Conservation (phyloP, 192 early-diverging fungal species). For the Chytriomyces hyalinus region DNA sequence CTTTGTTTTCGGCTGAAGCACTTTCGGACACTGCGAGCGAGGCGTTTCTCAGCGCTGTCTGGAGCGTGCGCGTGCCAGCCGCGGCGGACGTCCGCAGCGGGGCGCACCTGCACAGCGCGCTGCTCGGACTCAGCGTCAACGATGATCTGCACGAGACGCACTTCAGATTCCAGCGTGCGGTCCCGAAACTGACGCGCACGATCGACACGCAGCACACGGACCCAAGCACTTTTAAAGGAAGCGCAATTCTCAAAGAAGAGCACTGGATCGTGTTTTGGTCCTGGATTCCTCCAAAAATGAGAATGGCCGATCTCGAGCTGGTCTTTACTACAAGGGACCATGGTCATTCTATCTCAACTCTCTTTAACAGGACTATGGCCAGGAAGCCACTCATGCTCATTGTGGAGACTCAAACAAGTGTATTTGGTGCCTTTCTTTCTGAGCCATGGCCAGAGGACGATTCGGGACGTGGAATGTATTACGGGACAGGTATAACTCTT, state of each 20-base stretch:
- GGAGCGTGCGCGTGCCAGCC: slow-evolving; percentile 18
- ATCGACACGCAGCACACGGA: not conserved
- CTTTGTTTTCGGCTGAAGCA: slow-evolving; percentile 23
- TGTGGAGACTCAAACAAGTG: slow-evolving; percentile 43
- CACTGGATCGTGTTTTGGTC: slow-evolving; percentile 55
- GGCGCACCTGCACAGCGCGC: slow-evolving; percentile 37
- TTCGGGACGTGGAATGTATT: slow-evolving; percentile 38
- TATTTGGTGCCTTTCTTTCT: slow-evolving; percentile 52
- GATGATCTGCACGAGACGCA: slow-evolving; percentile 49
- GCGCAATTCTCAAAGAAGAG: slow-evolving; percentile 42
- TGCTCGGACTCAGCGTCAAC: slow-evolving; percentile 27
- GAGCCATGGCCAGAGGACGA: slow-evolving; percentile 40
- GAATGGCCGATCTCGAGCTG: slow-evolving; percentile 45
- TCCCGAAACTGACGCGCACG: slow-evolving; percentile 41
- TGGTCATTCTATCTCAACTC: slow-evolving; percentile 43
- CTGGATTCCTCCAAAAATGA: slow-evolving; percentile 50
- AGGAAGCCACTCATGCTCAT: slow-evolving; percentile 45
- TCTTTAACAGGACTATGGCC: slow-evolving; percentile 36
- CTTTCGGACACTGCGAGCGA: slow-evolving; percentile 21
- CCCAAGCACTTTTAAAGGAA: not conserved
- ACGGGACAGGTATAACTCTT: slow-evolving; percentile 47
- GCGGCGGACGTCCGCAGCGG: slow-evolving; percentile 38
- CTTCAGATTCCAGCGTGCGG: slow-evolving; percentile 43
- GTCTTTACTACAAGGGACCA: slow-evolving; percentile 54
- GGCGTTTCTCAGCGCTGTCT: slow-evolving; percentile 33